Conservation (phyloP, 2,329 filamentous ascomycete genomes). For the Tricladium varicosporioides region DNA sequence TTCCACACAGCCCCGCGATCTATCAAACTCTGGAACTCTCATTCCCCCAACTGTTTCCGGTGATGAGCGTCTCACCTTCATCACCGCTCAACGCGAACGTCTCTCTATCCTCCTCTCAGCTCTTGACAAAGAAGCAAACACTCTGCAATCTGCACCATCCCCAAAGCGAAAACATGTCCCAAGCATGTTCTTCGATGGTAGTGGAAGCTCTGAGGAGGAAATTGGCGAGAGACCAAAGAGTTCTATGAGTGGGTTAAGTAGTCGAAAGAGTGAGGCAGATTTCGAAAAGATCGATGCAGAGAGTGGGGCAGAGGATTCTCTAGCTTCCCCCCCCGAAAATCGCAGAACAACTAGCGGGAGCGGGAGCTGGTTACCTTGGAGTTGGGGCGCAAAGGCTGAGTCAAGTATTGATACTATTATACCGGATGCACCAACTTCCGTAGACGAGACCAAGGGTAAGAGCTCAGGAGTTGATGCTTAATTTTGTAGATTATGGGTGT, state of each 20-base stretch:
- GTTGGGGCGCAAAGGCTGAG: conserved; percentile 37
- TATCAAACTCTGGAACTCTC: conserved; percentile 58
- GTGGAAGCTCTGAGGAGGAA: conserved; percentile 30
- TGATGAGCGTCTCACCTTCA: conserved; percentile 70
- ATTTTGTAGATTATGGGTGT: conserved; percentile 1
- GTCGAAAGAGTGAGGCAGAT: conserved; percentile 82
- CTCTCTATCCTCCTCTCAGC: conserved; percentile 72
- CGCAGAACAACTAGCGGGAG: conserved; percentile 34
- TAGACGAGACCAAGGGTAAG: conserved; percentile 10
- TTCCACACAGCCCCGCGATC: conserved; percentile 37
- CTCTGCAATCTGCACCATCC: conserved; percentile 41
- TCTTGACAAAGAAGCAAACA: conserved; percentile 74
- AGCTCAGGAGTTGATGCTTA: conserved; percentile 22
- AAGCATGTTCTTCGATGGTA: conserved; percentile 30
- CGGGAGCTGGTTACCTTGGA: conserved; percentile 50
- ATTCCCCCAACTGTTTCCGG: conserved; percentile 68
- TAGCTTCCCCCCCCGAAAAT: conserved; percentile 33
- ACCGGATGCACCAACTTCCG: conserved; percentile 1
- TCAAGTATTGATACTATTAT: conserved; percentile 15
- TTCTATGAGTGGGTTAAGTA: conserved; percentile 58
- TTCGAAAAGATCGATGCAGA: conserved; percentile 87
- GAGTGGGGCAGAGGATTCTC: conserved; percentile 54
- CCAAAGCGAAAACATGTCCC: conserved; percentile 18
- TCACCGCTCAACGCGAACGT: conserved; percentile 75
- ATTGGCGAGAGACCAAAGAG: conserved; percentile 28